Base-by-base conservation (phyloP, 2,329 filamentous ascomycete genomes). In the Davidsoniella australis region DNA sequence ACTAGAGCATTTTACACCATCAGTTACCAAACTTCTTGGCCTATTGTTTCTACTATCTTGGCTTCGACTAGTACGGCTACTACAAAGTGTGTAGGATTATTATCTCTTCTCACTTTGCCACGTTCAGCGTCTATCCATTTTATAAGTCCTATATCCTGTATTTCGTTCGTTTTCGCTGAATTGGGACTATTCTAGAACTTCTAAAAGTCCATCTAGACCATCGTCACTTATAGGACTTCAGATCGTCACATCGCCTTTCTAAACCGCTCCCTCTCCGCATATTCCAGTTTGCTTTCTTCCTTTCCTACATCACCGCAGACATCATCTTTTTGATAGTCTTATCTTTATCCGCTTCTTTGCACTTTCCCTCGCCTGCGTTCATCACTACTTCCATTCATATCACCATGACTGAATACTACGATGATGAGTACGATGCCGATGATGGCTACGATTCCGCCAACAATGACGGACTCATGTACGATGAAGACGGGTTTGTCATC, bases 371-470 rank as follows among this genome's bases (percentile, higher is more conserved):
- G 5, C 20, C 20, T 23, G 20, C 4, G 20, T 12, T 37, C 16
- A 9, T 39, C n/a, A 12, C 17, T 18, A 37, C 23, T 38, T 23
- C 41, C 41, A 12, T n/a, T 18, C 39, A 23, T 23, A 5, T 41
- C 39, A 24, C 16, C 18, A 54, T 55, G 52, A 39, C 47, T n/a
- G 45, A 48, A 24, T 50, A 49, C 44, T 47, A 55, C 39, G 52
- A 55, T 42, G 46, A 54, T 39, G 54, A 53, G 33, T 53, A 55
- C 16, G 48, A 53, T 53, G 73, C 75, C 38, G 66, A 61, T 5
- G 62, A 57, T 18, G 65, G 59, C 2, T 64, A 68, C 38, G 67
- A 68, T 5, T 66, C 66, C 12, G 70, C 64, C 14, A 65, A 68
- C 42, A 67, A 68, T 33, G 64, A 66, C 14, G 67, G 68, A 52